A percentile compares a stretch with the other conserved stretches of the same genome.
These are phyloP conservation scores for Schizosaccharomyces lindneri DNA, from an alignment of 805 yeast species.

Conservation along the genomic window DNA sequence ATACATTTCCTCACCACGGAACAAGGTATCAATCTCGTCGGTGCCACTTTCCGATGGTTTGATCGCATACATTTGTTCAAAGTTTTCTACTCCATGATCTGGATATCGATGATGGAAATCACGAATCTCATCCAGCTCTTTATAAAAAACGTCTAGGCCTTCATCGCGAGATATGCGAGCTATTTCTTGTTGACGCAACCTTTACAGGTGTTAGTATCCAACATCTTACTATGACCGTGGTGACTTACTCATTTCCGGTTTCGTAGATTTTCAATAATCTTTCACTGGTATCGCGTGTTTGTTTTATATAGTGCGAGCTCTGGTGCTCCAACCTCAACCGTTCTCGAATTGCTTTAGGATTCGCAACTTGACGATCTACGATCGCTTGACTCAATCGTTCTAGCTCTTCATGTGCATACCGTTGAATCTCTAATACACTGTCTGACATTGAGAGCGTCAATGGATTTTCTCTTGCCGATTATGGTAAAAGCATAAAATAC, in stretches of 20 bases:
- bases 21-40: constrained; percentile 20
- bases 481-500: too few species aligned
- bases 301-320: constrained; percentile 24
- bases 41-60: constrained; percentile 14
- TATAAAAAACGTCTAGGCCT: constrained; percentile 18
- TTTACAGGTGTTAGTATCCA: constrained; percentile 4
- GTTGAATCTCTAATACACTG: constrained; percentile 7
- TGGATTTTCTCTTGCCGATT: too few species aligned
- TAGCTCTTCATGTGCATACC: constrained; percentile 18
- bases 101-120: constrained; percentile 14
- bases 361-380: constrained; percentile 24
- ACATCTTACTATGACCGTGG: not conserved
- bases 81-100: constrained; percentile 13
- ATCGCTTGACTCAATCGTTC: constrained; percentile 50
- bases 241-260: not conserved
- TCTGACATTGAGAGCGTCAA: constrained; percentile 1
- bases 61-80: constrained; percentile 9
- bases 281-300: constrained; percentile 18
- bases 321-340: constrained; percentile 28
- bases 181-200: constrained; percentile 6
- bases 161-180: constrained; percentile 7
- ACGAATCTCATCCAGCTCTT: constrained; percentile 14
- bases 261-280: constrained; percentile 7
- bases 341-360: constrained; percentile 7
- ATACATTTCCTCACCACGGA: constrained; percentile 33